Evolutionary conservation across 768 basidiomycete genomes (phyloP).

Genomic region (Coprinopsis sp.): DNA sequence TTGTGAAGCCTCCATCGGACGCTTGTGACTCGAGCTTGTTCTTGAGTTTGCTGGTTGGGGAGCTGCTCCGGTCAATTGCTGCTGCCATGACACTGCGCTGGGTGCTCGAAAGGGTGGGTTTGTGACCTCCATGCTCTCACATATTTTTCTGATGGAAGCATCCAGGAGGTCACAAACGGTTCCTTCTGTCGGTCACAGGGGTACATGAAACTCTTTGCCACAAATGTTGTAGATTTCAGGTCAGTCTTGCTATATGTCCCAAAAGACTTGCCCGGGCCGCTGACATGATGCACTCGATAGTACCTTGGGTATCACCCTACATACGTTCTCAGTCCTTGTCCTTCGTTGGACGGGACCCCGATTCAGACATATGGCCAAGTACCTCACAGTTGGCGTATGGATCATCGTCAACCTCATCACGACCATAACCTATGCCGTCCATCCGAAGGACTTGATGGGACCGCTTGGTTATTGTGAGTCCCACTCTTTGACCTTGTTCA

Average conservation of each 20-base stretch:
- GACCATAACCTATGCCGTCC: conserved; percentile 2
- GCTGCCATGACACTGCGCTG: conserved; percentile 2
- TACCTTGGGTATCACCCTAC: conserved; percentile 3
- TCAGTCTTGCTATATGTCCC: neutral
- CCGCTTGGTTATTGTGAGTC: conserved; percentile 4
- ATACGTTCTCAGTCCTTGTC: conserved; percentile 7
- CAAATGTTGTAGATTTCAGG: neutral
- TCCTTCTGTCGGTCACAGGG: neutral
- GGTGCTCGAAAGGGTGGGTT: neutral
- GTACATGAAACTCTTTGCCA: neutral
- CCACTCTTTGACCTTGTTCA: neutral
- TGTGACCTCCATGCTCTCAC: neutral
- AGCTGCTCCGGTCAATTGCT: conserved; percentile 5
- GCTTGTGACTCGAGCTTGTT: conserved; percentile 8
- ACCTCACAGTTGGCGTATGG: conserved; percentile 1
- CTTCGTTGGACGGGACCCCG: conserved; percentile 5
- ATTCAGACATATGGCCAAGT: conserved; percentile 3
- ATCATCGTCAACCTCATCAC: conserved; percentile 1
- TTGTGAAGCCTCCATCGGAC: no score
- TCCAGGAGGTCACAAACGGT: neutral
- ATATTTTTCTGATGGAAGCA: neutral
- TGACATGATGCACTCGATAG: neutral
- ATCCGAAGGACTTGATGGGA: conserved; percentile 1
- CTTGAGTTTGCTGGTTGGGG: conserved; percentile 3
- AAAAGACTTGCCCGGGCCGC: neutral